These are phyloP conservation scores for Aegilops sharonensis DNA, from an alignment of 176 grass and related monocot genomes.

Conservation along the genomic window DNA sequence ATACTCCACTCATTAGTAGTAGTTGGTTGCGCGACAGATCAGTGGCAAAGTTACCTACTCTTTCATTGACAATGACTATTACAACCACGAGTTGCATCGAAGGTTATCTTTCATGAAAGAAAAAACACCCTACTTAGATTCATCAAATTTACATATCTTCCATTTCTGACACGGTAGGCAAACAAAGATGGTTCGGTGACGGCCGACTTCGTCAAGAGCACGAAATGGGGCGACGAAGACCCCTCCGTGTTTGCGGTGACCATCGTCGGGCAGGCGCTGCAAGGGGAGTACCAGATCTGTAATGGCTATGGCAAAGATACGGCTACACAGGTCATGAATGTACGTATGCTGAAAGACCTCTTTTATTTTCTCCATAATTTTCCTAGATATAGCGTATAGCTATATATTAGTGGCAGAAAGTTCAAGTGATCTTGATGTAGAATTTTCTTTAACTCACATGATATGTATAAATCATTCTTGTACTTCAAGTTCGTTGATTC, in stretches of 20 bases:
- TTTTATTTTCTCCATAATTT: not conserved
- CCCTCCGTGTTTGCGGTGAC: no score
- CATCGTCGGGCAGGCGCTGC: no score
- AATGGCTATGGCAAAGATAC: conserved; percentile 20
- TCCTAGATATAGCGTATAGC: not conserved
- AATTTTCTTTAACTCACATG: not conserved
- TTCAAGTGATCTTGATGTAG: not conserved
- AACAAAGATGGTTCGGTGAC: no score
- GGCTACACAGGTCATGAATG: conserved; percentile 22
- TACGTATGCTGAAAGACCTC: conserved; percentile 2
- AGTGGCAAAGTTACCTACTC: not conserved
- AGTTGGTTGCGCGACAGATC: not conserved
- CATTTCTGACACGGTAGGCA: no score
- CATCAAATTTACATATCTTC: no score
- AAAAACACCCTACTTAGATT: no score
- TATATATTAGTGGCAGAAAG: not conserved
- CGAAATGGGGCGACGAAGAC: no score
- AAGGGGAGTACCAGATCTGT: conserved; percentile 31
- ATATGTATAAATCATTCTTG: not conserved
- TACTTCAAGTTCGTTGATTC: not conserved
- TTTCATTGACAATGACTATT: not conserved
- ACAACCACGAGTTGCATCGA: no score
- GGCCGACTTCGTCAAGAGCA: no score
- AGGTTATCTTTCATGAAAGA: no score
- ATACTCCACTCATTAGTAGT: not conserved